A percentile compares a stretch with the other conserved stretches of the same genome.
Conservation (phyloP, 1,284 basidiomycete species). For the Phellopilus nigrolimitatus region DNA sequence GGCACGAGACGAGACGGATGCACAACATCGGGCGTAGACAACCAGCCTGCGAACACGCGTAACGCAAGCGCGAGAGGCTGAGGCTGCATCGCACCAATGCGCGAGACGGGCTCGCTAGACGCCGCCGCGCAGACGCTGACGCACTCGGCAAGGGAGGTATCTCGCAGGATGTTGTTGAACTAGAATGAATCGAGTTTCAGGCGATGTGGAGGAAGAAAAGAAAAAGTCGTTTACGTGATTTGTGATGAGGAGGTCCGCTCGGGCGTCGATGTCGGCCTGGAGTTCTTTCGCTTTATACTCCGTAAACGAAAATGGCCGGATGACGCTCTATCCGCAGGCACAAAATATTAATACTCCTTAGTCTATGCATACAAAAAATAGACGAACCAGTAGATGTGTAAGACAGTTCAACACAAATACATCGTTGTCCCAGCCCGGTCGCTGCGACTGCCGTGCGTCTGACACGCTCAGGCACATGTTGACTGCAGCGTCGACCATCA, state of each 20-base stretch:
- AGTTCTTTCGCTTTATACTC: conserved; percentile 54
- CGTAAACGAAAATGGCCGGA: conserved; percentile 75
- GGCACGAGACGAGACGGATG: conserved; percentile 74
- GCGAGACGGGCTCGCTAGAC: conserved; percentile 62
- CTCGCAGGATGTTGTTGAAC: conserved; percentile 68
- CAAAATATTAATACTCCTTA: conserved; percentile 1
- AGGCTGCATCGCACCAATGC: conserved; percentile 52
- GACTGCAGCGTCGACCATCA: conserved; percentile 79
- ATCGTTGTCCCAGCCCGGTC: conserved; percentile 68
- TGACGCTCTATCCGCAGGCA: conserved; percentile 45
- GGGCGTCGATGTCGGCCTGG: conserved; percentile 55
- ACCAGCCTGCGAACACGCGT: conserved; percentile 60
- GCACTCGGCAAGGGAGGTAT: conserved; percentile 70
- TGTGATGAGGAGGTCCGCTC: conserved; percentile 64
- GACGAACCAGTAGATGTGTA: conserved; percentile 66
- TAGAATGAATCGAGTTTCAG: conserved; percentile 29
- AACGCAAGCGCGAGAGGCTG: conserved; percentile 50
- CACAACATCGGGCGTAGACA: conserved; percentile 65
- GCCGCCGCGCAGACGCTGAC: conserved; percentile 42
- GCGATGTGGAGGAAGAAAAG: neutral
- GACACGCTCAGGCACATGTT: conserved; percentile 69
- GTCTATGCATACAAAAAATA: conserved; percentile 2
- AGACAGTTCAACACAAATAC: conserved; percentile 85
- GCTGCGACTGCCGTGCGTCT: conserved; percentile 55
- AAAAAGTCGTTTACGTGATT: conserved; percentile 67